Base-by-base conservation (phyloP, 1,139 yeast species). In the Kluyveromyces sp. region DNA sequence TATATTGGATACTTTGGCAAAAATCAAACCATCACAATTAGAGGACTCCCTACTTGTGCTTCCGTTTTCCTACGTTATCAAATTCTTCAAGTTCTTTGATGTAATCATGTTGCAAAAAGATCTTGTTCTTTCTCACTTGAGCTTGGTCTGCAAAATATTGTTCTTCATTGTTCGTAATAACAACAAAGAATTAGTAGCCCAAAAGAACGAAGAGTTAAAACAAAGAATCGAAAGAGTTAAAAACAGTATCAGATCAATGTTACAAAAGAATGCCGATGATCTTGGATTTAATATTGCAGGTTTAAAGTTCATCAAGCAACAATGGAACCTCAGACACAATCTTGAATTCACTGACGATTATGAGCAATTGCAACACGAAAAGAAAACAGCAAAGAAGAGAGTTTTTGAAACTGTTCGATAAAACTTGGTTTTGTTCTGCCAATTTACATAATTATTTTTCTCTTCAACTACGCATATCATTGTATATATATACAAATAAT, bases 221-320 rank as follows among this genome's bases (percentile, higher is more conserved):
- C 70, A 69, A 50, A 86, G 81, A 56, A 70, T 84, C 47, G 66
- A 72, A n/a, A 69, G 67, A 39, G 83, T 83, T 31, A 83, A 79
- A 59, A 60, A 65, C 21, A 79, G 78, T 54, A 64, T 84, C 47
- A 72, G 90, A 49, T 57, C 51, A 0, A 78, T 79, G 43, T 70
- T 92, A 49, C 68, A 70, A 42, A 57, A 63, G 3, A 79, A 79
- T 25, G 72, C 77, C 29, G 71, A 74, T 46, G 81, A 77, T 50
- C 72, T 92, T 47, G 97, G 97, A n/a, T 83, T 78, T 69, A 94
- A 94, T 59, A 72, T 88, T 32, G 92, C 87, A 50, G 97, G 96
- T 2, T 71, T 92, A 64, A 78, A 75, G 57, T 84, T 78, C 57
- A 68, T 85, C 50, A 81, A 79, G 60, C 78, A 75, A 42, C 90